Conservation (phyloP, 2,329 filamentous ascomycete species). For the Leptoxyphium fumago region DNA sequence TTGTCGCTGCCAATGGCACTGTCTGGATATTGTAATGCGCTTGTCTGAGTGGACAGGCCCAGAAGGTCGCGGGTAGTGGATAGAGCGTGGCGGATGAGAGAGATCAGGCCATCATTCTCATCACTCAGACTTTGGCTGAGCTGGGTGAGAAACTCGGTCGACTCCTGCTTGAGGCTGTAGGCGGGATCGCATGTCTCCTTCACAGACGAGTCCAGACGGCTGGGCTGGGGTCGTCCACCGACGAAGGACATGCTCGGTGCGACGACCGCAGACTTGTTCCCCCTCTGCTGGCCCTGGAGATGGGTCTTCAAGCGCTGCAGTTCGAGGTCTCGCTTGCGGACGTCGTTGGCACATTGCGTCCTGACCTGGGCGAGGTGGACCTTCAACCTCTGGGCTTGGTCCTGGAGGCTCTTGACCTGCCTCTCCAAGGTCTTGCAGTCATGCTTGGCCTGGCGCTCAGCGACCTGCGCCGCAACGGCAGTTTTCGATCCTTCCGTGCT, state of each 20-base stretch:
- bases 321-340: constrained; percentile 78
- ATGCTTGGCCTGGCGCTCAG: constrained; percentile 60
- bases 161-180: constrained; percentile 69
- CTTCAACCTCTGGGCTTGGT: constrained; percentile 69
- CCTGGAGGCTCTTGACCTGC: constrained; percentile 59
- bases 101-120: constrained; percentile 75
- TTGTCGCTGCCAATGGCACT: constrained; percentile 18
- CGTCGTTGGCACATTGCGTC: constrained; percentile 75
- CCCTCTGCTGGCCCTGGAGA: constrained; percentile 48
- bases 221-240: constrained; percentile 33
- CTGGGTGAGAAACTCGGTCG: constrained; percentile 78
- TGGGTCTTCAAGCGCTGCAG: constrained; percentile 82
- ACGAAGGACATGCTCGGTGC: constrained; percentile 35
- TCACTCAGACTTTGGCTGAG: constrained; percentile 72
- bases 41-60: constrained; percentile 30
- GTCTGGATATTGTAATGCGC: constrained; percentile 11
- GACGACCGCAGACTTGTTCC: constrained; percentile 27
- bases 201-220: constrained; percentile 36
- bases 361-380: constrained; percentile 68
- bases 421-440: constrained; percentile 69
- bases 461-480: constrained; percentile 59
- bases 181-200: constrained; percentile 37
- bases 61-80: constrained; percentile 52
- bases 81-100: constrained; percentile 56
- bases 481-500: constrained; percentile 46